Percentiles rank a stretch among this genome's conserved stretches.
Evolutionary conservation across 2,329 filamentous ascomycete species (phyloP).

Genomic region (Penicillium polonicum): DNA sequence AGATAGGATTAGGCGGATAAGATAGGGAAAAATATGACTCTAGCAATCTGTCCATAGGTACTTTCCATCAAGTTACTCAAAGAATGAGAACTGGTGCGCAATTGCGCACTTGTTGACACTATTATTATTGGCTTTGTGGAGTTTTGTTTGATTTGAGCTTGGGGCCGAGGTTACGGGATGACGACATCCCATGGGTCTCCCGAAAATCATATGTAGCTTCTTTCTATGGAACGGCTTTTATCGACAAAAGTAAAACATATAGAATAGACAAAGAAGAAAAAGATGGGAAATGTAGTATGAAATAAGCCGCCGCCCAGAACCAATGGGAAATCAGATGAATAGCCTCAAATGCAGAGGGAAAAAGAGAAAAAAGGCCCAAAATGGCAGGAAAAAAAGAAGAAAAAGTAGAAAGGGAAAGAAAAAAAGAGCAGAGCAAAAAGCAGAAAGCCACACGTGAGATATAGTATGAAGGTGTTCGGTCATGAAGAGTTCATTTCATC

Average conservation of each 20-base stretch:
- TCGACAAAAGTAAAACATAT: background rate
- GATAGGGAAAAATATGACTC: background rate
- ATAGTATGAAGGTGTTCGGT: slow-evolving; percentile 6
- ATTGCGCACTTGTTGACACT: background rate
- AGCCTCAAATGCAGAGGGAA: background rate
- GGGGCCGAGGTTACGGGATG: slow-evolving; percentile 15
- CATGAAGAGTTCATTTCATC: slow-evolving; percentile 27
- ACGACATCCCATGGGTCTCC: slow-evolving; percentile 16
- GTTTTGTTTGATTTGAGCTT: background rate
- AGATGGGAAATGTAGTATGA: background rate
- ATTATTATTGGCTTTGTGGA: background rate
- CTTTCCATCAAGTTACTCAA: background rate
- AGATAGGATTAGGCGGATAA: background rate
- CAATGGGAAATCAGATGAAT: background rate
- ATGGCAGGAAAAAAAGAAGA: slow-evolving; percentile 6
- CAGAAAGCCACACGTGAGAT: slow-evolving; percentile 3
- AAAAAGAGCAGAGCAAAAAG: slow-evolving; percentile 1
- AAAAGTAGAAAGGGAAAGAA: background rate
- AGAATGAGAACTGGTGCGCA: background rate
- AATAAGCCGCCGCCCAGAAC: background rate
- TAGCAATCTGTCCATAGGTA: too few species aligned
- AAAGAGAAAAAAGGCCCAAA: slow-evolving; percentile 6
- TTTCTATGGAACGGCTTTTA: slow-evolving; percentile 2
- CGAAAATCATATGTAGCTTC: slow-evolving; percentile 1
- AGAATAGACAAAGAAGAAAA: background rate